Base-by-base conservation (phyloP, 768 basidiomycete species). In the Boletus tomentosulus region DNA sequence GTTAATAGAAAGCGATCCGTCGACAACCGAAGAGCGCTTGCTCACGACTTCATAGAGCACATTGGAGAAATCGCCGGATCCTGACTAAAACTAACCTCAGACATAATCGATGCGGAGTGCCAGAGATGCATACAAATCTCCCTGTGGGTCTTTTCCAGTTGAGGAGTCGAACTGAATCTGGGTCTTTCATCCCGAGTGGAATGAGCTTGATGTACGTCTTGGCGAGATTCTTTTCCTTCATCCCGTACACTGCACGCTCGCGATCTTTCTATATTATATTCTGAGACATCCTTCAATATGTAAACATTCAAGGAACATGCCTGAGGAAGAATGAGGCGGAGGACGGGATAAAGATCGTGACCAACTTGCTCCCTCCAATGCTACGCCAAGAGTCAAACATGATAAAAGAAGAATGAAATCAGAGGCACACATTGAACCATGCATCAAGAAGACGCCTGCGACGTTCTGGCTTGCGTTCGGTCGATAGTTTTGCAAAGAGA, bases 151-250 rank as follows among this genome's bases (percentile, higher is more conserved):
- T 84, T 74, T 89, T 98, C 97, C 97, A 98, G 59, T 96, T 88
- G 44, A 88, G 71, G 42, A 99, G 72, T 38, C 89, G 80, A 46
- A 88, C 78, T 0, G 92, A 87, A 63, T 95, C 92, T 7, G 84
- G 85, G 51, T 92, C 88, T 65, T 83, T 83, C 66, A 73, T 80
- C 37, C 87, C 87, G 3, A 99, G 76, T 1, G 90, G 91, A 34
- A 98, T 88, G 3, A 95, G 79, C 57, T 88, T 86, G 73, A 96
- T 92, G 66, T 95, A 97, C 10, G 83, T 84, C 70, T 94, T 98
- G 5, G 94, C 95, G 3, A 99, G 74, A 65, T 89, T 90, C 73
- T 89, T 89, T 74, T 99, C 97, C 68, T 99, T 99, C 59, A 97
- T 71, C 13, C 93, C 91, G 69, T 98, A 99, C 0, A 94, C 86